These are phyloP conservation scores for Fusarium sp. DNA, from an alignment of 2,329 filamentous ascomycete species.

Conservation along the genomic window DNA sequence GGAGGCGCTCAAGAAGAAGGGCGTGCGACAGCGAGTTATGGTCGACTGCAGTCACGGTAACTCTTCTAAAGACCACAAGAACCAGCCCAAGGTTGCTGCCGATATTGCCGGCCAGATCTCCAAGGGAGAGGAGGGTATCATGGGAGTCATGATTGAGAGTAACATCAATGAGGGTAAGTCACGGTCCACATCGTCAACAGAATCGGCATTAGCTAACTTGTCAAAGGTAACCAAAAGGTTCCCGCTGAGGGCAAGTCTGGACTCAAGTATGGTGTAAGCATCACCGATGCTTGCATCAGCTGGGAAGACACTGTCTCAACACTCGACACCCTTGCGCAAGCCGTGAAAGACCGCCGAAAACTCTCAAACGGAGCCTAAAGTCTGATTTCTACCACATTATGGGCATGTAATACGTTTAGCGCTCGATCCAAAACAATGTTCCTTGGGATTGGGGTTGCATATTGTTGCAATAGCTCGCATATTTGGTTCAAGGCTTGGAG, in stretches of 20 bases:
- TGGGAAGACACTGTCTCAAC: slow-evolving; percentile 91
- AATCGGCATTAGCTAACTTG: slow-evolving; percentile 42
- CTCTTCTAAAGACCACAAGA: slow-evolving; percentile 95
- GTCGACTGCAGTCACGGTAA: slow-evolving; percentile 98
- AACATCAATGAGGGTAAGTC: slow-evolving; percentile 88
- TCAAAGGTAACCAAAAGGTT: slow-evolving; percentile 83
- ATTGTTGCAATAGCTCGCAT: slow-evolving; percentile 23
- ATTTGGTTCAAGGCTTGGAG: slow-evolving; percentile 42
- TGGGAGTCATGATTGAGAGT: slow-evolving; percentile 99
- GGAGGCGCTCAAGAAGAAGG: slow-evolving; percentile 78
- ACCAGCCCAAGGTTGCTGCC: slow-evolving; percentile 93
- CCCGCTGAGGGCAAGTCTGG: slow-evolving; percentile 85
- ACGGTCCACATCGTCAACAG: neutral
- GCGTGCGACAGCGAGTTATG: slow-evolving; percentile 84
- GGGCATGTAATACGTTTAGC: neutral
- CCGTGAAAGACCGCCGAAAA: slow-evolving; percentile 72
- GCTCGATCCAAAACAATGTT: slow-evolving; percentile 9
- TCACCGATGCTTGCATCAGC: slow-evolving; percentile 96
- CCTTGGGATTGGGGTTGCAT: slow-evolving; percentile 15
- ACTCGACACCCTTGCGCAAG: slow-evolving; percentile 80
- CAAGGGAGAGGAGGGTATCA: slow-evolving; percentile 85
- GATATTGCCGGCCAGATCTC: slow-evolving; percentile 86
- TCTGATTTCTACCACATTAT: neutral
- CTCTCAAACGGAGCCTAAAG: slow-evolving; percentile 42
- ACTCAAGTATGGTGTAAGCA: slow-evolving; percentile 93